Conservation (phyloP, 208 protist genomes). For the Leishmania major region DNA sequence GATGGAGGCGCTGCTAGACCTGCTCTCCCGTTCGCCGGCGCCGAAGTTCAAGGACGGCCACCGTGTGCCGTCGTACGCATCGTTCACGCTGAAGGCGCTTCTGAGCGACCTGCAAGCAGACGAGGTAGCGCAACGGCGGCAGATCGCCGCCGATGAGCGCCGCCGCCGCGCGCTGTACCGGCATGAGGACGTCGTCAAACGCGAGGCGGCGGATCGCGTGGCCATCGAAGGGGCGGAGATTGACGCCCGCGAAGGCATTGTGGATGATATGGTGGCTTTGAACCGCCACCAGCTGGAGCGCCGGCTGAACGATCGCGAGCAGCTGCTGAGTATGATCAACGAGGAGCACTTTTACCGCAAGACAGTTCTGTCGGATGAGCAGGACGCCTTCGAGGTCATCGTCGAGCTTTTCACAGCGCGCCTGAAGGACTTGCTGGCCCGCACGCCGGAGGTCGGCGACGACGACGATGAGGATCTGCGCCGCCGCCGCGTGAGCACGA, state of each 20-base stretch:
- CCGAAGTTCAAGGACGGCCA: slow-evolving; percentile 12
- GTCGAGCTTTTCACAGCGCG: slow-evolving; percentile 61
- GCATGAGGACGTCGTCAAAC: slow-evolving; percentile 45
- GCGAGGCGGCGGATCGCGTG: slow-evolving; percentile 50
- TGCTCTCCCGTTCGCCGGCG: slow-evolving; percentile 33
- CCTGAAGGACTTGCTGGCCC: slow-evolving; percentile 46
- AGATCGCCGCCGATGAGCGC: slow-evolving; percentile 52
- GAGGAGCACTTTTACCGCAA: slow-evolving; percentile 81
- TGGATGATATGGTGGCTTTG: slow-evolving; percentile 52
- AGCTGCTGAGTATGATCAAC: slow-evolving; percentile 37
- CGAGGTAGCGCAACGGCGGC: slow-evolving; percentile 48
- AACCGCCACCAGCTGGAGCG: slow-evolving; percentile 66
- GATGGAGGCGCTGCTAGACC: slow-evolving; percentile 59
- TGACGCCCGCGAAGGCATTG: slow-evolving; percentile 51
- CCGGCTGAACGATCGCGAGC: slow-evolving; percentile 58
- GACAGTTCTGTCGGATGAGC: slow-evolving; percentile 59
- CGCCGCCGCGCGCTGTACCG: slow-evolving; percentile 60
- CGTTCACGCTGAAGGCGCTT: slow-evolving; percentile 38
- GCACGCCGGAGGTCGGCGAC: slow-evolving; percentile 20
- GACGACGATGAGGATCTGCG: slow-evolving; percentile 43
- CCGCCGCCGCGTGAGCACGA: slow-evolving; percentile 47
- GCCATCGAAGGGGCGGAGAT: slow-evolving; percentile 51
- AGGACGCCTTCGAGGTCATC: slow-evolving; percentile 72
- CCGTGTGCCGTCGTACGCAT: slow-evolving; percentile 17
- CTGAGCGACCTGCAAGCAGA: slow-evolving; percentile 39